Percentiles rank a stretch among this genome's conserved stretches.
Evolutionary conservation across 2,329 filamentous ascomycete species (phyloP).

Genomic region (Neonectria neomacrospora): DNA sequence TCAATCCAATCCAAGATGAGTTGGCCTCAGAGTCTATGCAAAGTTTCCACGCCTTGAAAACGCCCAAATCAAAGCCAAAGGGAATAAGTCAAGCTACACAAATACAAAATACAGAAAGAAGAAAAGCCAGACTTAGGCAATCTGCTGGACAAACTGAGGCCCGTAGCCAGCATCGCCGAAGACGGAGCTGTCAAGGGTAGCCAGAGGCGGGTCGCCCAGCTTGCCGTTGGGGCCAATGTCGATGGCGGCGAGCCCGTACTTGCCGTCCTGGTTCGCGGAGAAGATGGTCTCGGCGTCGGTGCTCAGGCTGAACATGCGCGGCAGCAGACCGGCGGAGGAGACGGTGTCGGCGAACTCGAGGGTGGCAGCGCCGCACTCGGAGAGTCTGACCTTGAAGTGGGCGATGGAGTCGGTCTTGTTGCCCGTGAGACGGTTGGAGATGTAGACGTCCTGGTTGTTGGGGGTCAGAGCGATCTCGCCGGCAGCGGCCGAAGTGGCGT

Average conservation of each 20-base stretch:
- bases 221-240: constrained; percentile 46
- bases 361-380: constrained; percentile 37
- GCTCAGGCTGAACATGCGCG: constrained; percentile 60
- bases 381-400: constrained; percentile 52
- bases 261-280: constrained; percentile 59
- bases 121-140: constrained; percentile 20
- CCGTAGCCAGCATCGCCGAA: constrained; percentile 47
- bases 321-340: constrained; percentile 51
- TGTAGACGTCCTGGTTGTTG: constrained; percentile 59
- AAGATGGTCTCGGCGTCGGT: constrained; percentile 54
- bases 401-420: constrained; percentile 59
- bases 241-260: constrained; percentile 54
- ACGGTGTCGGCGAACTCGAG: constrained; percentile 51
- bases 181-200: constrained; percentile 37
- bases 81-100: neutral
- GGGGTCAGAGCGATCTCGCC: constrained; percentile 57
- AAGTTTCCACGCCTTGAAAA: neutral
- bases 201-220: constrained; percentile 44
- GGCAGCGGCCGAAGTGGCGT: constrained; percentile 53
- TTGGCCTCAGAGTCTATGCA: constrained; percentile 2
- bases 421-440: constrained; percentile 62
- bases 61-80: constrained; percentile 4
- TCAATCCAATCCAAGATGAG: neutral
- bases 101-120: neutral
- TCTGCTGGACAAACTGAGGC: constrained; percentile 50